Evolutionary conservation across 805 yeast species (phyloP).

Genomic region (Scheffersomyces amazonensis): DNA sequence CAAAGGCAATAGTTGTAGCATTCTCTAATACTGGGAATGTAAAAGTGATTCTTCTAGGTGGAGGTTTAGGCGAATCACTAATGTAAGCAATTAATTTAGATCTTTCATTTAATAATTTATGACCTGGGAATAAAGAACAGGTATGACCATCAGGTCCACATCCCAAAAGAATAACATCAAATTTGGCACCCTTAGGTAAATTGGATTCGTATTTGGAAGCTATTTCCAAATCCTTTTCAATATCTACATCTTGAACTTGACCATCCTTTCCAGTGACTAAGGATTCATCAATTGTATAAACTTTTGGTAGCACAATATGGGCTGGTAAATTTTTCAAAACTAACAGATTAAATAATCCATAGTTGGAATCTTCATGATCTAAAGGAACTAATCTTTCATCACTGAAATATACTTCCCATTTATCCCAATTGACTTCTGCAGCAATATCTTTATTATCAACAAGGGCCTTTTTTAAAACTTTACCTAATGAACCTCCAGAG

Average conservation of each 20-base stretch:
- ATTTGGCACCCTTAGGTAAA: slow-evolving; percentile 45
- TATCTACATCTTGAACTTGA: slow-evolving; percentile 41
- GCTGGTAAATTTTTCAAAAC: slow-evolving; percentile 50
- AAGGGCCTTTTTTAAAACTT: slow-evolving; percentile 65
- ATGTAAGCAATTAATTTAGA: slow-evolving; percentile 57
- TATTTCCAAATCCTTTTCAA: slow-evolving; percentile 44
- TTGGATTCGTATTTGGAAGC: slow-evolving; percentile 61
- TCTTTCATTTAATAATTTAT: slow-evolving; percentile 57
- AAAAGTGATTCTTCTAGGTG: slow-evolving; percentile 86
- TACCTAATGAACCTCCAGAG: slow-evolving; percentile 88
- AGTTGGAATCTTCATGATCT: slow-evolving; percentile 81
- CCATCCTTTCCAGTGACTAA: slow-evolving; percentile 53
- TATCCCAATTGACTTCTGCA: slow-evolving; percentile 55
- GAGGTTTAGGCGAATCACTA: slow-evolving; percentile 89
- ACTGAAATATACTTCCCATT: slow-evolving; percentile 81
- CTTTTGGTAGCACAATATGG: slow-evolving; percentile 49
- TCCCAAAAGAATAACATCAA: slow-evolving; percentile 77
- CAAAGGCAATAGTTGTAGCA: slow-evolving; percentile 64
- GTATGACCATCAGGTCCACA: slow-evolving; percentile 98
- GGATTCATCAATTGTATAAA: slow-evolving; percentile 63
- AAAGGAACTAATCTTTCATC: slow-evolving; percentile 90
- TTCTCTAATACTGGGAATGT: slow-evolving; percentile 71
- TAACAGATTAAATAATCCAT: slow-evolving; percentile 67
- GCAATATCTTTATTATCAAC: slow-evolving; percentile 51
- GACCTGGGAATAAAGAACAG: slow-evolving; percentile 89